Percentiles rank a stretch among this genome's conserved stretches.
phyloP scores from a whole-genome alignment of 1,284 basidiomycete genomes.

The Cutaneotrichosporon cyanovorans region DNA sequence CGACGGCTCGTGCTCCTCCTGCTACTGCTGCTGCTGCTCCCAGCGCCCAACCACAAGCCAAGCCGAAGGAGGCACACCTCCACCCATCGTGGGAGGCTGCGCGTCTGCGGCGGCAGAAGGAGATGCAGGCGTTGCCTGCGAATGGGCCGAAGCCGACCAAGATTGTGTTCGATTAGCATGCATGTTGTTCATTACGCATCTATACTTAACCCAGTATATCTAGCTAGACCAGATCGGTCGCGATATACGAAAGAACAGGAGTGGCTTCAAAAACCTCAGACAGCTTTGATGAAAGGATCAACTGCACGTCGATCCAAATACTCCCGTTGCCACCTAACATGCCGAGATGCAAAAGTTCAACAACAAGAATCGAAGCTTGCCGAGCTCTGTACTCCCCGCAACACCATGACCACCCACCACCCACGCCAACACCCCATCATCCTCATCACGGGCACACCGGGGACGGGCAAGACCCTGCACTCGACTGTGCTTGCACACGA shows the following conservation, averaged over 20 bases:
- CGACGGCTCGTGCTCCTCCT: not conserved
- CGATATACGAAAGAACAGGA: no score
- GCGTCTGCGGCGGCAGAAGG: conserved; percentile 60
- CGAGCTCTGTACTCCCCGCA: not conserved
- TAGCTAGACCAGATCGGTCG: not conserved
- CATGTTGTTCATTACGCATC: not conserved
- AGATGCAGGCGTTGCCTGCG: conserved; percentile 24
- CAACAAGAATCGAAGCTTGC: no score
- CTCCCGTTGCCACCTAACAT: conserved; percentile 9
- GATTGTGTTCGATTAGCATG: conserved; percentile 49
- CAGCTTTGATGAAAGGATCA: no score
- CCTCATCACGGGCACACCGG: conserved; percentile 74
- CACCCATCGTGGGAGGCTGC: conserved; percentile 95
- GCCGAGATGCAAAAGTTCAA: not conserved
- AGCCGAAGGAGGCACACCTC: conserved; percentile 35
- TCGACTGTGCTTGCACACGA: conserved; percentile 60
- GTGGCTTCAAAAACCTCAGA: no score
- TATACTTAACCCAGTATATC: no score
- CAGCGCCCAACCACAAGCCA: not conserved
- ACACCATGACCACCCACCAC: conserved; percentile 45
- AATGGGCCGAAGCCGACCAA: conserved; percentile 47
- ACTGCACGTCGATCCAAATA: conserved; percentile 1
- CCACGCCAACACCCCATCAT: conserved; percentile 61
- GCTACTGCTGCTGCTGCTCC: not conserved
- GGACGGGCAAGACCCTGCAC: conserved; percentile 78